These are phyloP conservation scores for Pluteus cervinus DNA, from an alignment of 768 basidiomycete species.

Conservation along the genomic window DNA sequence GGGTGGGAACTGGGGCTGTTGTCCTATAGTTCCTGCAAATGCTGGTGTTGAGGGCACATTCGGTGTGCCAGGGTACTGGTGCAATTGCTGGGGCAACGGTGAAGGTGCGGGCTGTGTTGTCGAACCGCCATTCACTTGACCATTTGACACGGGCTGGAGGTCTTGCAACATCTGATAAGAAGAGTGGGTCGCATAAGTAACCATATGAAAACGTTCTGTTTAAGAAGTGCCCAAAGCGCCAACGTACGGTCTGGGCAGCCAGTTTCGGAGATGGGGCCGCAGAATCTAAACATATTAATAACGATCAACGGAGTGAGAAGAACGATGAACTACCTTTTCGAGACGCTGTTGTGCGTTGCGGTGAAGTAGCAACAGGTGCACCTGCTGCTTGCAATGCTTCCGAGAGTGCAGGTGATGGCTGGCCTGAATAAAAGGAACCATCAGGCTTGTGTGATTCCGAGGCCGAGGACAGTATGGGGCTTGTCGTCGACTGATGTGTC, in stretches of 20 bases:
- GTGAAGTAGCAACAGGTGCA: slow-evolving; percentile 54
- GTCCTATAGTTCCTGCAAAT: slow-evolving; percentile 38
- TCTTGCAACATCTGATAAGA: too few relatives aligned
- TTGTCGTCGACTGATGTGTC: slow-evolving; percentile 80
- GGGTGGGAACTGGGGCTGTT: slow-evolving; percentile 62
- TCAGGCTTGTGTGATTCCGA: slow-evolving; percentile 59
- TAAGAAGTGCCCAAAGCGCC: too few relatives aligned
- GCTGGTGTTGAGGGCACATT: slow-evolving; percentile 23
- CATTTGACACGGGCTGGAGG: too few relatives aligned
- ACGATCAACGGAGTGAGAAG: slow-evolving; percentile 2
- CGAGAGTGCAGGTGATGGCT: slow-evolving; percentile 69
- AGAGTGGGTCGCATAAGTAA: too few relatives aligned
- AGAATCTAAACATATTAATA: slow-evolving; percentile 28
- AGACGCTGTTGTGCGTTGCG: slow-evolving; percentile 34
- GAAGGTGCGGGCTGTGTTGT: slow-evolving; percentile 26
- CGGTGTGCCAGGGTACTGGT: slow-evolving; percentile 19
- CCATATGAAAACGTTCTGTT: too few relatives aligned
- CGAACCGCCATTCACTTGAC: slow-evolving; percentile 19
- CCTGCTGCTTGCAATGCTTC: slow-evolving; percentile 47
- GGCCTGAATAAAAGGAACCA: slow-evolving; percentile 65
- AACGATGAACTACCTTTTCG: slow-evolving; percentile 40
- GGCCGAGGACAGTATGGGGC: slow-evolving; percentile 74
- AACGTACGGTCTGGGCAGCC: slow-evolving; percentile 39
- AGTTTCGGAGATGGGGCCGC: slow-evolving; percentile 37
- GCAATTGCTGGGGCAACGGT: slow-evolving; percentile 37